phyloP scores from a whole-genome alignment of 768 basidiomycete species.

The Tricholoma flavovirens region DNA sequence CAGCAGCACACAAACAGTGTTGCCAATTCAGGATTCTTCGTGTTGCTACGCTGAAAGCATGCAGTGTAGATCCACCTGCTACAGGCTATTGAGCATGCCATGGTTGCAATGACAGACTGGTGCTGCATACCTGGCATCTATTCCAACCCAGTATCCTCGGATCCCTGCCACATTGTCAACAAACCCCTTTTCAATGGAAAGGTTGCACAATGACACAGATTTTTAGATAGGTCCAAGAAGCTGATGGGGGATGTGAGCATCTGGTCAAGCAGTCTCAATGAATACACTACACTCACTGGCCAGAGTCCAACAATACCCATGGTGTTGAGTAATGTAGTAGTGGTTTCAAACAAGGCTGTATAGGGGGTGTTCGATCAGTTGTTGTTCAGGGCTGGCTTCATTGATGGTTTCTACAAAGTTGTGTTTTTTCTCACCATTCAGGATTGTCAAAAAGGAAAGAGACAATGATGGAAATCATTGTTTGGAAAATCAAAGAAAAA shows the following conservation, averaged over 20 bases:
- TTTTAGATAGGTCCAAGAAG: neutral
- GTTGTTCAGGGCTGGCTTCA: too few relatives aligned
- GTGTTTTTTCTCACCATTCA: too few relatives aligned
- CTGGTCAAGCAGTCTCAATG: too few relatives aligned
- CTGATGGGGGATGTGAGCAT: neutral
- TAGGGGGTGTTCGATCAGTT: too few relatives aligned
- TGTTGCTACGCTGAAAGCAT: neutral
- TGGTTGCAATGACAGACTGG: neutral
- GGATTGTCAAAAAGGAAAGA: too few relatives aligned
- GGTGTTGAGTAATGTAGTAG: too few relatives aligned
- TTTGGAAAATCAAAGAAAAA: too few relatives aligned
- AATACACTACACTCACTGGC: too few relatives aligned
- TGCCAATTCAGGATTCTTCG: slow-evolving; percentile 5
- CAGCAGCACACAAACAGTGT: slow-evolving; percentile 5
- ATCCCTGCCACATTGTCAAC: neutral
- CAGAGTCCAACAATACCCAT: too few relatives aligned
- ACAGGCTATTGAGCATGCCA: neutral
- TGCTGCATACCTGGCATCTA: slow-evolving; percentile 6
- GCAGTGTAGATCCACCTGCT: slow-evolving; percentile 5
- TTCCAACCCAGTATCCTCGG: slow-evolving; percentile 1
- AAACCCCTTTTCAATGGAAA: slow-evolving; percentile 5
- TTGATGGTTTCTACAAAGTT: too few relatives aligned
- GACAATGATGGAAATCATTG: too few relatives aligned
- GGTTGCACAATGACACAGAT: neutral
- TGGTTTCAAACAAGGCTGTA: too few relatives aligned